These are phyloP conservation scores for Claviceps africana DNA, from an alignment of 2,329 filamentous ascomycete species.

Conservation along the genomic window DNA sequence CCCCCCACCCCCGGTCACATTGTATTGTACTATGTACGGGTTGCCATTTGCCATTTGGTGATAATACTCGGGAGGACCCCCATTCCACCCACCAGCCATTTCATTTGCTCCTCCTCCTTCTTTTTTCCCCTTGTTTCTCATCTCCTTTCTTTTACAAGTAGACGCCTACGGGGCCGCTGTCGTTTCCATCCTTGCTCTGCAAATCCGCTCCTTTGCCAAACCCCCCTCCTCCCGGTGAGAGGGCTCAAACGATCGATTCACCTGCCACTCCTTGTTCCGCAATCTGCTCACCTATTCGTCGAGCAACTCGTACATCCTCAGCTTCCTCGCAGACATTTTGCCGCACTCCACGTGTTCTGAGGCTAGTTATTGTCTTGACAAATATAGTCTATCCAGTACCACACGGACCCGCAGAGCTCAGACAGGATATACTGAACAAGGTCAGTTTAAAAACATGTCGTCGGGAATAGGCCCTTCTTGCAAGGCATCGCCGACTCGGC, in stretches of 20 bases:
- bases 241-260: constrained; percentile 1
- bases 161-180: neutral
- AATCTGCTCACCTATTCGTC: neutral
- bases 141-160: neutral
- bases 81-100: neutral
- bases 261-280: constrained; percentile 2
- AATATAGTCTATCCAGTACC: neutral
- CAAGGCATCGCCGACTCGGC: neutral
- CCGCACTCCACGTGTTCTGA: neutral
- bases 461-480: neutral
- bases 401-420: neutral
- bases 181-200: neutral
- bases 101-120: neutral
- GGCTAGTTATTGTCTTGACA: neutral
- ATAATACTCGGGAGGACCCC: neutral
- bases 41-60: neutral
- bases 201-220: constrained; percentile 1
- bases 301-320: neutral
- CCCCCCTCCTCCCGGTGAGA: constrained; percentile 2
- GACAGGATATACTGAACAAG: neutral
- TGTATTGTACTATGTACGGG: too few species aligned
- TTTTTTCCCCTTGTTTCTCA: neutral
- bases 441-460: neutral
- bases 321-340: neutral
- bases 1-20: too few species aligned